These are phyloP conservation scores for Termitomyces sp. DNA, from an alignment of 768 basidiomycete genomes.

Conservation along the genomic window DNA sequence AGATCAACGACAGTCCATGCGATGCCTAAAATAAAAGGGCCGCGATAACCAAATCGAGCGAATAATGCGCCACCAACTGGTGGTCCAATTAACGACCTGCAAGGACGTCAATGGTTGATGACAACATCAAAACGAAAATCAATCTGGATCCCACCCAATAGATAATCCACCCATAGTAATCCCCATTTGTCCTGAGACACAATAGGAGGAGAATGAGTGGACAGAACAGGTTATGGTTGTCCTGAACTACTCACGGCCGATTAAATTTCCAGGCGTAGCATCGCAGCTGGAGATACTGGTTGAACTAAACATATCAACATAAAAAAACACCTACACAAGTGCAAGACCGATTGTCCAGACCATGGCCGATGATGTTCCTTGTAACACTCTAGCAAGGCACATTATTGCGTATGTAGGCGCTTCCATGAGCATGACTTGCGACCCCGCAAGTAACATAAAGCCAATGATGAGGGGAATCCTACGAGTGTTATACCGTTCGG, in stretches of 20 bases:
- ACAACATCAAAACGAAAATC: not conserved
- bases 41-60: slow-evolving; percentile 49
- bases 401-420: slow-evolving; percentile 51
- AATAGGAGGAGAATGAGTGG: not conserved
- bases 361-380: slow-evolving; percentile 55
- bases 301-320: not conserved
- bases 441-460: slow-evolving; percentile 41
- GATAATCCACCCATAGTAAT: slow-evolving; percentile 54
- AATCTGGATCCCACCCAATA: slow-evolving; percentile 32
- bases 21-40: slow-evolving; percentile 52
- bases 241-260: slow-evolving; percentile 38
- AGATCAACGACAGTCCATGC: slow-evolving; percentile 43
- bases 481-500: slow-evolving; percentile 44
- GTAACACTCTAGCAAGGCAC: slow-evolving; percentile 52
- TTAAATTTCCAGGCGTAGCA: slow-evolving; percentile 37
- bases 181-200: slow-evolving; percentile 46
- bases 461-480: slow-evolving; percentile 45
- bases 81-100: slow-evolving; percentile 48
- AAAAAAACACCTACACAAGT: slow-evolving; percentile 34
- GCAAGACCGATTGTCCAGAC: slow-evolving; percentile 61
- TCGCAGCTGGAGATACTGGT: slow-evolving; percentile 38
- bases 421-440: slow-evolving; percentile 60
- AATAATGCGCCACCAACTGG: slow-evolving; percentile 54
- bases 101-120: slow-evolving; percentile 2
- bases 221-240: not conserved